These are phyloP conservation scores for Talaromyces wortmannii DNA, from an alignment of 495 filamentous ascomycete species.

Conservation along the genomic window DNA sequence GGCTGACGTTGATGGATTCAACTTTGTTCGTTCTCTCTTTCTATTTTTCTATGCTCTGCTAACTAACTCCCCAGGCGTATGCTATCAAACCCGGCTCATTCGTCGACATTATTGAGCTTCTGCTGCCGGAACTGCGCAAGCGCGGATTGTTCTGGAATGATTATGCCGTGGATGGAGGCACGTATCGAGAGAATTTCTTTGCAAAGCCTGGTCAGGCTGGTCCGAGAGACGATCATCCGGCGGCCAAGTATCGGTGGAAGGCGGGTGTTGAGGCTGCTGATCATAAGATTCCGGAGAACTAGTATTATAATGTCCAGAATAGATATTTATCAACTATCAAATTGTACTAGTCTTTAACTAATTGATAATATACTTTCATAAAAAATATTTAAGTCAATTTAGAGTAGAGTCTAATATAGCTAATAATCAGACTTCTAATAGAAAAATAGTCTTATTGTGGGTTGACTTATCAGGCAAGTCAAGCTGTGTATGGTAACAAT, in stretches of 20 bases:
- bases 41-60: not conserved
- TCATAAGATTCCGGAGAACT: not conserved
- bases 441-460: no score
- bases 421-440: no score
- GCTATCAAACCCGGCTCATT: constrained; percentile 56
- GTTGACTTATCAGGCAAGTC: no score
- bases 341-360: no score
- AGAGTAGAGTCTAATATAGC: no score
- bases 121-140: constrained; percentile 35
- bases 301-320: not conserved
- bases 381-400: no score
- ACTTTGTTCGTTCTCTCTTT: constrained; percentile 31
- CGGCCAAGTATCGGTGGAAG: constrained; percentile 44
- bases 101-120: constrained; percentile 51
- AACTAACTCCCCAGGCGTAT: constrained; percentile 36
- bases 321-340: no score
- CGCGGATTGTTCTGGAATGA: constrained; percentile 44
- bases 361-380: no score
- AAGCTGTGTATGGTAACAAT: no score
- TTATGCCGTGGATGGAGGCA: constrained; percentile 35
- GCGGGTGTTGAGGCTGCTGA: constrained; percentile 28
- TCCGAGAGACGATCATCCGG: constrained; percentile 39
- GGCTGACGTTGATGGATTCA: constrained; percentile 60
- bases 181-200: constrained; percentile 43
- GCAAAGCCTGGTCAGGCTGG: constrained; percentile 32